Evolutionary conservation across 768 basidiomycete species (phyloP), one percentile per base, ranked within the genome.

Genomic region (Macrolepiota dolichaula): DNA sequence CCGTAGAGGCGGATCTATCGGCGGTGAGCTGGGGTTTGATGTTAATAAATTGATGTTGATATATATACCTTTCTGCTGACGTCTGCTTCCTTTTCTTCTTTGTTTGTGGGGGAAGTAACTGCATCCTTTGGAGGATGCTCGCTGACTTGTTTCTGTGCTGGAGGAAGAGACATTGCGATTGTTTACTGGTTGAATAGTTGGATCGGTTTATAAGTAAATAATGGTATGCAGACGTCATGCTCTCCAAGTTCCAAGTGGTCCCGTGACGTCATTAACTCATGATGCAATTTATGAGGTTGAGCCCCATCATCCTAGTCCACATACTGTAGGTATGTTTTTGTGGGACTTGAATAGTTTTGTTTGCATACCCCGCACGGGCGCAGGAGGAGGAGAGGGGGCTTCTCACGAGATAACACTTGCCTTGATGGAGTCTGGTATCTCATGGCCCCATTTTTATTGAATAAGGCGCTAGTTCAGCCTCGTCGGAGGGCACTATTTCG

Each of bases 141-240:
- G 58, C 82, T 80, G 63, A 89, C 81, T 62, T 90, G 85, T 74
- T 85, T 85, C 17, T 72, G 65, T 7, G 89, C 82, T 35, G 81
- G 73, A 6, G 88, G 85, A 17, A 91, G 79, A 63, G 89, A 88
- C 88, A 91, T 91, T n/a, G 50, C n/a, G n/a, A n/a, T n/a, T 65
- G 24, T 27, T 24, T 15, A 12, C 0, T 11, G 13, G 7, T 0
- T 11, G 13, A 2, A 15, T 7, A 51, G 7, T 32, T 32, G 29
- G 29, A 32, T 32, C 29, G 29, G 29, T 32, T 32, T 32, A 7
- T 32, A 32, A 32, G 29, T 32, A 32, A 7, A 32, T 32, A 32
- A 32, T 32, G 29, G 29, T 7, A 32, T 7, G 7, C 3, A 32
- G 29, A 32, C 29, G 29, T 32, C 29, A 32, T 32, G 29, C 29